Percentiles rank a stretch among this genome's conserved stretches.
These are phyloP conservation scores for Tulasnella sp. DNA, from an alignment of 768 basidiomycete genomes.

Conservation along the genomic window DNA sequence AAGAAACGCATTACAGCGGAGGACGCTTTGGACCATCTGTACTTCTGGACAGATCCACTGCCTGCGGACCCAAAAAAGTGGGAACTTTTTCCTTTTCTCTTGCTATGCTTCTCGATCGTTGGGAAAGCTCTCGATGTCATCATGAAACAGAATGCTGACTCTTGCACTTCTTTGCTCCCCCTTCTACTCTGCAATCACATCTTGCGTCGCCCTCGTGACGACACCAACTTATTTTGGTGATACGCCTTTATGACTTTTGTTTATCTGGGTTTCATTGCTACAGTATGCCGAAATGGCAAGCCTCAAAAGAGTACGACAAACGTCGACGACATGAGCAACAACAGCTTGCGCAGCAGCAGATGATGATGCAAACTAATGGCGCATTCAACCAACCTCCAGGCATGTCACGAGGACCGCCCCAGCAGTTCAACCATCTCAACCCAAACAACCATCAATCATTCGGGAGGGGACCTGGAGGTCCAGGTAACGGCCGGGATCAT, in stretches of 20 bases:
- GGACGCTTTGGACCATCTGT: conserved; percentile 81
- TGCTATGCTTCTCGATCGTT: background rate
- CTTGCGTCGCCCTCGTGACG: too few relatives aligned
- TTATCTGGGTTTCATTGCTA: background rate
- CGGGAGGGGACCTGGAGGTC: background rate
- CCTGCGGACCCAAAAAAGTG: conserved; percentile 32
- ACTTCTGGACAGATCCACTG: conserved; percentile 85
- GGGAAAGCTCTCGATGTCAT: background rate
- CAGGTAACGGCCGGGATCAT: background rate
- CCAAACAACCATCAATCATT: background rate
- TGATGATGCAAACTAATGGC: conserved; percentile 1
- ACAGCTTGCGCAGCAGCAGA: conserved; percentile 5
- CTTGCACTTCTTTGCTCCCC: background rate
- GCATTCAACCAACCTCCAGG: conserved; percentile 1
- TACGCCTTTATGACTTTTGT: background rate
- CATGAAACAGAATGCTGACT: background rate
- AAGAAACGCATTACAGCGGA: conserved; percentile 69
- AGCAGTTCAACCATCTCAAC: background rate
- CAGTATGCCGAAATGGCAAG: conserved; percentile 13
- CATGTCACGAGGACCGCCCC: background rate
- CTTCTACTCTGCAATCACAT: too few relatives aligned
- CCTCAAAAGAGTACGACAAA: conserved; percentile 16
- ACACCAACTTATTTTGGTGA: too few relatives aligned
- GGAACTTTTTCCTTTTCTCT: conserved; percentile 8
- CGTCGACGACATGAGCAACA: background rate